These are phyloP conservation scores for Paramyrothecium roridum DNA, from an alignment of 2,329 filamentous ascomycete species.

Conservation along the genomic window DNA sequence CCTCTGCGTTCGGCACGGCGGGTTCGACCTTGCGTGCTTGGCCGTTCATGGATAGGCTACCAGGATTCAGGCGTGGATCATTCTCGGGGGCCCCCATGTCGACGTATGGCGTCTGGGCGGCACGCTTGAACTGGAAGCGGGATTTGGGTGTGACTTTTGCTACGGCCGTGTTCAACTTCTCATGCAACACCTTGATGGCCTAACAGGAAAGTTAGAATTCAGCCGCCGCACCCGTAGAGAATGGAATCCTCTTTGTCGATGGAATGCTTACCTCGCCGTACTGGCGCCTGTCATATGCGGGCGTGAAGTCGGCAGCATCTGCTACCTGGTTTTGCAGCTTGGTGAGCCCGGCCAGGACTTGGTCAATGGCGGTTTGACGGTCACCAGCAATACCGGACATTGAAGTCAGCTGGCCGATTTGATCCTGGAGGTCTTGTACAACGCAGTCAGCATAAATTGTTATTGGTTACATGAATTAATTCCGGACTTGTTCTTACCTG, in stretches of 20 bases:
- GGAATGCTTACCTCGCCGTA: constrained; percentile 66
- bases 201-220: no score
- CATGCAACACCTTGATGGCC: constrained; percentile 77
- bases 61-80: constrained; percentile 38
- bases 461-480: constrained; percentile 1
- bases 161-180: constrained; percentile 70
- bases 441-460: background rate
- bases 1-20: constrained; percentile 7
- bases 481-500: constrained; percentile 55
- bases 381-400: constrained; percentile 65
- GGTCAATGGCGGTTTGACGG: constrained; percentile 76
- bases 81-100: constrained; percentile 39
- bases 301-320: constrained; percentile 77
- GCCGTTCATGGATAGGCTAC: constrained; percentile 25
- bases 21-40: constrained; percentile 15
- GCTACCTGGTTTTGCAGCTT: constrained; percentile 80
- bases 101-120: constrained; percentile 27
- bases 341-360: constrained; percentile 75
- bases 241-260: background rate
- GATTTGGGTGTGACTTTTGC: constrained; percentile 68
- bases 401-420: constrained; percentile 66
- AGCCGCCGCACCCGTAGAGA: background rate
- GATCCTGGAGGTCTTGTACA: constrained; percentile 67
- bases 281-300: constrained; percentile 83
- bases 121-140: constrained; percentile 75